phyloP scores from a whole-genome alignment of 345 rosid genomes.

The Melastoma malabathricum region DNA sequence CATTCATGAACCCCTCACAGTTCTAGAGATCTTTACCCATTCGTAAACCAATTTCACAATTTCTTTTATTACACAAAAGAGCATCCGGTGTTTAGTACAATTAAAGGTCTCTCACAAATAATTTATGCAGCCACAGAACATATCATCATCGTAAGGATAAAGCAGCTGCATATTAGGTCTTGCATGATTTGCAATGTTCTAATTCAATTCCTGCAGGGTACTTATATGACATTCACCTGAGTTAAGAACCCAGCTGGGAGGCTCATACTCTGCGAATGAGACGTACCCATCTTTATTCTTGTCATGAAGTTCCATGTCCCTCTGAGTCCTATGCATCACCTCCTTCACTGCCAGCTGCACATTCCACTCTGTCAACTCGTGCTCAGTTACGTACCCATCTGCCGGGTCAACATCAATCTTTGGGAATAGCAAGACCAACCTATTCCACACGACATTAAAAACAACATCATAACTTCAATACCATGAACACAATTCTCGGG shows the following conservation, averaged over 20 bases:
- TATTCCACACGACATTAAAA: conserved; percentile 11
- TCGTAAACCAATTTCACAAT: too few relatives aligned
- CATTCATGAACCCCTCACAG: too few relatives aligned
- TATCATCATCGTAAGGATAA: too few relatives aligned
- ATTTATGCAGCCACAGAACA: too few relatives aligned
- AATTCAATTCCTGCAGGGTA: not conserved
- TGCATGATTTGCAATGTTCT: too few relatives aligned
- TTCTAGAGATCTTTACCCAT: too few relatives aligned
- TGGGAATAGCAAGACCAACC: conserved; percentile 79
- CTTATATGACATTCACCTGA: conserved; percentile 27
- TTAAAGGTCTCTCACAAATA: too few relatives aligned
- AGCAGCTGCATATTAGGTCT: too few relatives aligned
- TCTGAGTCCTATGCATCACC: conserved; percentile 59
- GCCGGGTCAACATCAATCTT: conserved; percentile 72
- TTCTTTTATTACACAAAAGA: too few relatives aligned
- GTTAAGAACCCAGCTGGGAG: conserved; percentile 73
- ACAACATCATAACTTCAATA: not conserved
- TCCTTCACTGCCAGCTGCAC: conserved; percentile 61
- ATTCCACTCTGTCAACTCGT: conserved; percentile 81
- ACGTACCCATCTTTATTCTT: conserved; percentile 70
- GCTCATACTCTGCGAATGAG: conserved; percentile 75
- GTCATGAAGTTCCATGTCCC: conserved; percentile 89
- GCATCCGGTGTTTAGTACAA: too few relatives aligned
- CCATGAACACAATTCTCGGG: not conserved
- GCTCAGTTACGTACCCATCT: conserved; percentile 65